A percentile compares a stretch with the other conserved stretches of the same genome.
These are phyloP conservation scores for Penicillium nordicum DNA, from an alignment of 2,329 filamentous ascomycete genomes.

Conservation along the genomic window DNA sequence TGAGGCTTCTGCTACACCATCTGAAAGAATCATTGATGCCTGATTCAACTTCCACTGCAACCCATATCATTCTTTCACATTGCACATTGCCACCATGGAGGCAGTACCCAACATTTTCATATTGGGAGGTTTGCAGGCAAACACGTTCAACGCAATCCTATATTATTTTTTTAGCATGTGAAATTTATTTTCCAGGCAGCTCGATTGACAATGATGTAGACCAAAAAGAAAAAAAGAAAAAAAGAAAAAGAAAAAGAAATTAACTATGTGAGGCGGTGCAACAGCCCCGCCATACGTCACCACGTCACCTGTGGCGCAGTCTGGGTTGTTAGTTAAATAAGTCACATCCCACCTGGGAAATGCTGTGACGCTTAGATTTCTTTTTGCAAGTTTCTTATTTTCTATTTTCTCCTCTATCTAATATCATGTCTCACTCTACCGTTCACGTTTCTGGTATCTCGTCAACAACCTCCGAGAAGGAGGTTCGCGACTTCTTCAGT, in stretches of 20 bases:
- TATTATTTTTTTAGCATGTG: background rate
- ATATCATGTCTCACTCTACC: conserved; percentile 58
- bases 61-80: conserved; percentile 7
- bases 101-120: conserved; percentile 1
- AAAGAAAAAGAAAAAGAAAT: background rate
- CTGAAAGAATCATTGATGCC: background rate
- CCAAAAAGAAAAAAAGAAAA: background rate
- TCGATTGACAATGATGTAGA: background rate
- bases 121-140: conserved; percentile 14
- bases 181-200: background rate
- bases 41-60: background rate
- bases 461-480: conserved; percentile 75
- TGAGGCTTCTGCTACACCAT: background rate
- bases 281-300: conserved; percentile 29
- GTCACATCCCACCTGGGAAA: background rate
- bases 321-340: conserved; percentile 1
- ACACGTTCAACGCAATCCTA: conserved; percentile 5
- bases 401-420: background rate
- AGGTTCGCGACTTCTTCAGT: conserved; percentile 95
- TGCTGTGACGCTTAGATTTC: conserved; percentile 1
- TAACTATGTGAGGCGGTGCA: conserved; percentile 27
- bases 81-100: background rate
- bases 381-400: conserved; percentile 1
- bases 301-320: conserved; percentile 34
- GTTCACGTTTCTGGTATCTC: conserved; percentile 91